These are phyloP conservation scores for Cytospora schulzeri DNA, from an alignment of 2,329 filamentous ascomycete species.

Conservation along the genomic window DNA sequence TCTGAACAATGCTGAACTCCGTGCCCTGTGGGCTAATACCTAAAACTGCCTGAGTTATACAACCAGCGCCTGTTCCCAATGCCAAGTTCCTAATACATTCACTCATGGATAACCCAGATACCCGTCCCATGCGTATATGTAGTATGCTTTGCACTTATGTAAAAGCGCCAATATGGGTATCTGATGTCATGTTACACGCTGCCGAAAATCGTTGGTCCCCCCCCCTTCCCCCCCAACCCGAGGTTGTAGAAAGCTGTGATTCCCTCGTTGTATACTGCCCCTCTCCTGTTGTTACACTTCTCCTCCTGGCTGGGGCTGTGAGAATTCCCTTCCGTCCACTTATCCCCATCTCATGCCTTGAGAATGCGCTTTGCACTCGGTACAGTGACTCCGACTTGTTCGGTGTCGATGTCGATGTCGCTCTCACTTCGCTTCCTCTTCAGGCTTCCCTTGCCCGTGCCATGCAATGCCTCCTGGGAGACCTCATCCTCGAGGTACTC, in stretches of 20 bases:
- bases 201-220: conserved; percentile 2
- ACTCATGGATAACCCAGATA: conserved; percentile 8
- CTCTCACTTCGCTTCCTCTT: conserved; percentile 28
- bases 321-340: neutral
- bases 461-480: conserved; percentile 30
- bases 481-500: conserved; percentile 33
- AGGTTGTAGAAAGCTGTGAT: neutral
- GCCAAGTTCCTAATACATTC: neutral
- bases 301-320: neutral
- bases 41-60: conserved; percentile 8
- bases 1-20: neutral
- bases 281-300: neutral
- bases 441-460: conserved; percentile 28
- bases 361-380: conserved; percentile 13
- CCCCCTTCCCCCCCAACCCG: no score
- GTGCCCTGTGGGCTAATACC: neutral
- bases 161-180: conserved; percentile 17
- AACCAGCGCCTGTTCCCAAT: conserved; percentile 1
- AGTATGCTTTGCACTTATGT: neutral
- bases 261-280: neutral
- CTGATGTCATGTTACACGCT: conserved; percentile 11
- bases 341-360: neutral
- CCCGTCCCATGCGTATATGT: conserved; percentile 13
- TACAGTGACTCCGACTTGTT: conserved; percentile 14
- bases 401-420: conserved; percentile 11